phyloP scores from a whole-genome alignment of 2,329 filamentous ascomycete genomes.

The Fusarium sulawesiense region DNA sequence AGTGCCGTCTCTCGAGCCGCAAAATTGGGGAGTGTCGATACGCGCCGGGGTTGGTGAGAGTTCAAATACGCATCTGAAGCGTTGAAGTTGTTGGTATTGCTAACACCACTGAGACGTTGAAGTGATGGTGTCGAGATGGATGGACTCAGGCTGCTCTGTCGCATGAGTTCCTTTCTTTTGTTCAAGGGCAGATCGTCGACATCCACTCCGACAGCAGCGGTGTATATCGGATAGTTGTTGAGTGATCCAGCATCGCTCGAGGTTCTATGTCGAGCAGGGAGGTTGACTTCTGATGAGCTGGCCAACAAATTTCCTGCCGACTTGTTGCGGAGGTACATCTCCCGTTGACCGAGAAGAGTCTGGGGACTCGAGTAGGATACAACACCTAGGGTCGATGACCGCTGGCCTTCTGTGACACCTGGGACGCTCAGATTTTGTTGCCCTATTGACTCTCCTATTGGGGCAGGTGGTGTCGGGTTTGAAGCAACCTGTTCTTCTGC shows the following conservation, averaged over 20 bases:
- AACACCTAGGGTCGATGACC: conserved; percentile 56
- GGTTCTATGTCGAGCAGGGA: conserved; percentile 44
- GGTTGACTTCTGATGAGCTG: conserved; percentile 44
- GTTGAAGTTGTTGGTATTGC: conserved; percentile 47
- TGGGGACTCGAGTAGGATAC: conserved; percentile 64
- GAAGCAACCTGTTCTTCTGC: conserved; percentile 54
- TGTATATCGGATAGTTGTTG: conserved; percentile 51
- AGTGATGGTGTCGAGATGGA: conserved; percentile 43
- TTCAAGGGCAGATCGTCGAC: conserved; percentile 78
- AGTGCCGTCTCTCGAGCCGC: conserved; percentile 68
- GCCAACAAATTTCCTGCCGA: conserved; percentile 56
- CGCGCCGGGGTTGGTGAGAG: conserved; percentile 66
- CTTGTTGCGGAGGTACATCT: conserved; percentile 65
- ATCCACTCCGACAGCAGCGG: conserved; percentile 53
- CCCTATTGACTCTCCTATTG: conserved; percentile 24
- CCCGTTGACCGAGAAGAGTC: conserved; percentile 67
- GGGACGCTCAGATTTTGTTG: conserved; percentile 37
- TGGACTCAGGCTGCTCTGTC: conserved; percentile 59
- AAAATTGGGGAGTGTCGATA: conserved; percentile 55
- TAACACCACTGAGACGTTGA: conserved; percentile 42
- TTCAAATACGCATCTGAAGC: conserved; percentile 56
- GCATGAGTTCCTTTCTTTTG: conserved; percentile 72
- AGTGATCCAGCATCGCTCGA: conserved; percentile 58
- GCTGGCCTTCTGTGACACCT: conserved; percentile 40
- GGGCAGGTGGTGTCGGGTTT: conserved; percentile 29